Base-by-base conservation (phyloP, 805 yeast genomes). In the Hanseniaspora taiwanica region DNA sequence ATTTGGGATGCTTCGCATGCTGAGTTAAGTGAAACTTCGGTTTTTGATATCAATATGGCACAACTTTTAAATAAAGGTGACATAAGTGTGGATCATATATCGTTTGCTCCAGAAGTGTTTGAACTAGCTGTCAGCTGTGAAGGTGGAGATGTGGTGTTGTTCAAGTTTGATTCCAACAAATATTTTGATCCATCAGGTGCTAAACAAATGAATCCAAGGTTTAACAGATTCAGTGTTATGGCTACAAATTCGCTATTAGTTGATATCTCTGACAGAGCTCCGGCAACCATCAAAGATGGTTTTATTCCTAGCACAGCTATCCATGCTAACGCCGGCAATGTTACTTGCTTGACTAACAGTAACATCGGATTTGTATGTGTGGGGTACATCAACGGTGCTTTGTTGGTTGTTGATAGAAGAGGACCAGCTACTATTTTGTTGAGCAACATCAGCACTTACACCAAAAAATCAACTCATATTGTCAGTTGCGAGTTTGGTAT, bases 1-100 rank as follows among this genome's bases (percentile, higher is more conserved):
- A 65, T 89, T 8, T 78, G 86, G 76, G 94, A 89, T 59, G 78
- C 85, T 0, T 76, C 93, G 0, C 74, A 77, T 42, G 81, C 81
- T 17, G 95, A 83, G 45, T 51, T 77, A 6, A 76, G 69, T 42
- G 77, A 76, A 31, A 61, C 71, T 7, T 63, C 72, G 6, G 76
- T 76, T 3, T 62, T 81, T 47, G 82, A 78, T 46, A 68, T 79
- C 27, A 71, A 74, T 49, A 63, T 78, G 9, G 59, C 75, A 1
- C 61, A 64, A 33, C 65, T 76, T 12, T 47, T 78, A 29, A 65
- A 66, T 44, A 62, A 68, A 37, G 57, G 60, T 1, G 65, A 69
- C 10, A 57, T 69, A 16, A 59, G 71, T 0, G 73, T 86, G 9
- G 55, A 66, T 1, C 58, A 66, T 18, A 74, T 84, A 1, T 80